Base-by-base conservation (phyloP, 2,329 filamentous ascomycete genomes). In the Achaetomium macrosporum region DNA sequence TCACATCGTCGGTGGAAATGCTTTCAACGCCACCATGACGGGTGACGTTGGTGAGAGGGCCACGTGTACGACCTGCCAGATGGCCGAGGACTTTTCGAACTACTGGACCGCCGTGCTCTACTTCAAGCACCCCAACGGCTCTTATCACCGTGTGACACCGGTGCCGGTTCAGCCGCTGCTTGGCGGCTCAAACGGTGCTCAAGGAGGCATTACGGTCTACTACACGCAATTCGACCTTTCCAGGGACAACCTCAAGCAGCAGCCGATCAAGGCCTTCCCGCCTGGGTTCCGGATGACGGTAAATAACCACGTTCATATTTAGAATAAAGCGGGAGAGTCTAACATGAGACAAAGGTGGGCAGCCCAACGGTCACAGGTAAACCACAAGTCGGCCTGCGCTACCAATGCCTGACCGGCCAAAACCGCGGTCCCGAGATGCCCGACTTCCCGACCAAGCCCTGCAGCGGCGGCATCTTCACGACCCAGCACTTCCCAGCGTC, bases 201-300 rank as follows among this genome's bases (percentile, higher is more conserved):
- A 57, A 36, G 59, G 59, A 3, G 63, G 63, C 0, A 37, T 64
- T 13, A 64, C 63, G 15, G 49, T 51, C 9, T 65, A 64, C 47
- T 62, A 61, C 35, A 61, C 63, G 12, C 49, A 51, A 53, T 62
- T 55, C 37, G 63, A 65, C 42, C 37, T 65, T 33, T 46, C 15
- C 12, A n/a, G 35, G 35, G 35, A 37, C 35, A 37, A 37, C 48
- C 44, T 65, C 11, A 50, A 47, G 39, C 55, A 60, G 47, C 60
- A 63, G 44, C 53, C 57, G 4, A 52, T 65, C 47, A 64, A 57
- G 33, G 44, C 61, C 1, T 65, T 65, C 56, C 56, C 55, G n/a
- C 60, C 63, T 10, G 71, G 71, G 16, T 75, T 75, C 65, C 68
- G 71, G 42, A 74, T 74, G 71, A 68, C 69, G 2, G 64, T 25